Evolutionary conservation across 768 basidiomycete genomes (phyloP), one percentile per base, ranked within the genome.

Genomic region (Calocera viscosa): DNA sequence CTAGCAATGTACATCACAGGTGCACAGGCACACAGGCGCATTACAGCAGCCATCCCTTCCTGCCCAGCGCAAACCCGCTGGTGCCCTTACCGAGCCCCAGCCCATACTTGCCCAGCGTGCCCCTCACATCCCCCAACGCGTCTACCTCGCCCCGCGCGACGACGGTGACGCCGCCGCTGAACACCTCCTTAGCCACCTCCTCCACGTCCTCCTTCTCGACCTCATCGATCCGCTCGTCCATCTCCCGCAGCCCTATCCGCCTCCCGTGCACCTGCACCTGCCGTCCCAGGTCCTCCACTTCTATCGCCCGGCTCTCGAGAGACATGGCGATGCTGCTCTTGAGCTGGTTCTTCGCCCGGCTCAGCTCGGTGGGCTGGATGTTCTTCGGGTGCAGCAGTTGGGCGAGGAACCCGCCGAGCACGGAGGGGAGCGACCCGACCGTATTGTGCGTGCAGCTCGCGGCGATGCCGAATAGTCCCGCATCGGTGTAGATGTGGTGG

Each of bases 401-500:
- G 53, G 53, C 53, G 2, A 60, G 11, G 53, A 60, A 60, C 16
- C 26, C 30, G 53, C 53, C 53, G 14, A 60, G 24, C 14, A 60
- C 22, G 16, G 30, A 7, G 53, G 53, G 53, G 5, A 60, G 53
- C 26, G 53, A 11, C 2, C 16, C 11, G 53, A 32, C 53, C 16
- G 30, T 32, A 10, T 26, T 22, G 30, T 60, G 90, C 11, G 88
- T 78, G 75, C 94, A 92, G 26, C 90, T 86, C 0, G 91, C 92
- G 72, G 90, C 89, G 39, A 98, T 81, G 1, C 94, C 95, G 75
- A 97, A 96, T 3, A 98, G 81, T 2, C 92, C 92, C 0, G 91
- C 90, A 75, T 97, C 94, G 67, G 86, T 86, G 77, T 97, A 98
- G 74, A 94, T 94, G 77, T 98, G 95, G 75, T 98, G 94, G 87